Conservation (phyloP, 2,329 filamentous ascomycete genomes). For the Arthrobotrys sinensis region DNA sequence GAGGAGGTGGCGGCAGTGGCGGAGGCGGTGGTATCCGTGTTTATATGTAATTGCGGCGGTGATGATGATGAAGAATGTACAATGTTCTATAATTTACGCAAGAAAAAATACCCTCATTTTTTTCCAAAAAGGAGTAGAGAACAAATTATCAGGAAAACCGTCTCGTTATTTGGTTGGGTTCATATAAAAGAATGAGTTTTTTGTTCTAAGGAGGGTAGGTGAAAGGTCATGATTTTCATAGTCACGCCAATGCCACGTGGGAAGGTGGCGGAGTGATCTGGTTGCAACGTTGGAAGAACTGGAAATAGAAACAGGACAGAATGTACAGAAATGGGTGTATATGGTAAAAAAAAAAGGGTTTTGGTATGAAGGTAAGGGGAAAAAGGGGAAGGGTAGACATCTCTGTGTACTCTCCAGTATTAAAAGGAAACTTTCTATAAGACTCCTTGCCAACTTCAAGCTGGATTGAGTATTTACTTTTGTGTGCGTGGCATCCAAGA, state of each 20-base stretch:
- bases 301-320: conserved; percentile 15
- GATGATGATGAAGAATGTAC: conserved; percentile 13
- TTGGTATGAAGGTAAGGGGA: conserved; percentile 8
- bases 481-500: conserved; percentile 28
- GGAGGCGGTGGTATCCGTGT: conserved; percentile 17
- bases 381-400: conserved; percentile 21
- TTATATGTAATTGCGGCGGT: conserved; percentile 26
- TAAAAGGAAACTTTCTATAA: conserved; percentile 20
- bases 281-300: conserved; percentile 28
- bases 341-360: conserved; percentile 13
- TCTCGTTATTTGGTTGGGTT: conserved; percentile 8
- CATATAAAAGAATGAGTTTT: conserved; percentile 22
- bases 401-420: conserved; percentile 19
- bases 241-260: conserved; percentile 18
- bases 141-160: conserved; percentile 23
- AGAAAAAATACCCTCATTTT: conserved; percentile 16
- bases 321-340: conserved; percentile 30
- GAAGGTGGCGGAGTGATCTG: conserved; percentile 16
- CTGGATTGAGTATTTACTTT: conserved; percentile 24
- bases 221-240: conserved; percentile 48
- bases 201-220: conserved; percentile 9
- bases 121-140: not conserved
- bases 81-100: conserved; percentile 52
- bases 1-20: not conserved
- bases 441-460: conserved; percentile 8